Evolutionary conservation across 805 yeast genomes (phyloP).

Genomic region (Wickerhamiella hasegawae): DNA sequence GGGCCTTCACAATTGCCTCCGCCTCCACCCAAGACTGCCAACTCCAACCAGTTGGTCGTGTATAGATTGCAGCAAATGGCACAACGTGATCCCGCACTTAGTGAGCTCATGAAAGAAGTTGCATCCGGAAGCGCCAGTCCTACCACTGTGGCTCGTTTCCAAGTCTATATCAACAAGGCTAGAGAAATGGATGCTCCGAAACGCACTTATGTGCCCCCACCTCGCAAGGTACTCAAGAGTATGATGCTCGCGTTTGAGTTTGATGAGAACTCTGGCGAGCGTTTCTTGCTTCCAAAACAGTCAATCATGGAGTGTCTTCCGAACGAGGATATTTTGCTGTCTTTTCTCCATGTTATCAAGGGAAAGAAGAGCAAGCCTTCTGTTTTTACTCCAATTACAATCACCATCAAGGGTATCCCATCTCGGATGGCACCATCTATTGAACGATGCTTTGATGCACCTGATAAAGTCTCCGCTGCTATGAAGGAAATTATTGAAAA

Average conservation of each 20-base stretch:
- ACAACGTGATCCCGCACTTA: slow-evolving; percentile 47
- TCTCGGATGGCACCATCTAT: slow-evolving; percentile 47
- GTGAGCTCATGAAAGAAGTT: slow-evolving; percentile 63
- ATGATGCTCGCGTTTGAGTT: slow-evolving; percentile 65
- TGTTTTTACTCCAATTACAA: slow-evolving; percentile 43
- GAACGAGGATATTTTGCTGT: slow-evolving; percentile 23
- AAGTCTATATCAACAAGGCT: slow-evolving; percentile 65
- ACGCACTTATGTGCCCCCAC: slow-evolving; percentile 2
- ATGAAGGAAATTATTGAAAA: slow-evolving; percentile 46
- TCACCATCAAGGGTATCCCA: slow-evolving; percentile 52
- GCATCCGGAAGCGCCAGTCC: slow-evolving; percentile 68
- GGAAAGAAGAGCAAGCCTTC: slow-evolving; percentile 8
- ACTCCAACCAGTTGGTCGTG: slow-evolving; percentile 57
- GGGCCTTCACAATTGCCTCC: too few species aligned
- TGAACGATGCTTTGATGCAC: slow-evolving; percentile 44
- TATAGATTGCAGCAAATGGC: slow-evolving; percentile 75
- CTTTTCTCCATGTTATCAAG: slow-evolving; percentile 21
- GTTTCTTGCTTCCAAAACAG: slow-evolving; percentile 63
- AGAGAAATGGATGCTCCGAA: slow-evolving; percentile 21
- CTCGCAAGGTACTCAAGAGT: slow-evolving; percentile 14
- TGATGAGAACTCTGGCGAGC: slow-evolving; percentile 56
- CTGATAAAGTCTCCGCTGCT: slow-evolving; percentile 35
- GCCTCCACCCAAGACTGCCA: slow-evolving; percentile 1
- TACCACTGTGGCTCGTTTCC: slow-evolving; percentile 62
- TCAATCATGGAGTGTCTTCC: slow-evolving; percentile 44